Evolutionary conservation across 192 early-diverging fungal genomes (phyloP).

Genomic region (Linnemannia zychae): DNA sequence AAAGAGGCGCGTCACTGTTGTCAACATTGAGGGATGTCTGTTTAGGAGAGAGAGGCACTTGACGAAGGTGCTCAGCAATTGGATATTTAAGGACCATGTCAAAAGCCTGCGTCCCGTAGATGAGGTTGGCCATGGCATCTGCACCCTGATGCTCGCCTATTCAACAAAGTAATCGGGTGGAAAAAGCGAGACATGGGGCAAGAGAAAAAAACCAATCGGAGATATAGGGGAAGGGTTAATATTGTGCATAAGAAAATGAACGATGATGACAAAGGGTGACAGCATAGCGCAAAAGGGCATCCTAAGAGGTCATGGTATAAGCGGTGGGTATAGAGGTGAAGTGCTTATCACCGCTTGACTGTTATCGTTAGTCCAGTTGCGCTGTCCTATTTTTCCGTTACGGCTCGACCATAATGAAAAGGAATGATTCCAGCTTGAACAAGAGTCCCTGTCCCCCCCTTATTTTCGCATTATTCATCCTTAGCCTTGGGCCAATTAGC

Average conservation of each 20-base stretch:
- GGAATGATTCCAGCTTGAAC: neutral
- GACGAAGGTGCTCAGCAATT: conserved; percentile 40
- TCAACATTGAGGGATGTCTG: conserved; percentile 13
- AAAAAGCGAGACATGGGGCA: neutral
- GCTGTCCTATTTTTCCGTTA: neutral
- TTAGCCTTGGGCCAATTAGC: too few species aligned
- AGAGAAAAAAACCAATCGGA: neutral
- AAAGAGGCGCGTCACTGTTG: neutral
- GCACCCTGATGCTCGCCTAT: conserved; percentile 47
- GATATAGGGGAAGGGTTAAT: neutral
- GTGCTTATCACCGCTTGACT: neutral
- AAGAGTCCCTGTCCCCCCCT: too few species aligned
- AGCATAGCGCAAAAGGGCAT: neutral
- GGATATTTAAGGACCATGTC: conserved; percentile 59
- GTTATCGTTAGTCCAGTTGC: neutral
- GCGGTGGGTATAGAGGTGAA: neutral
- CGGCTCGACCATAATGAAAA: too few species aligned
- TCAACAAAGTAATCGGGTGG: neutral
- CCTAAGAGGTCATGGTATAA: neutral
- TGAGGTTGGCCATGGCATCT: conserved; percentile 58
- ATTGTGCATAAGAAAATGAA: neutral
- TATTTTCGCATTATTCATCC: too few species aligned
- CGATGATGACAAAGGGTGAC: neutral
- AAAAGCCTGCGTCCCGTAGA: conserved; percentile 51
- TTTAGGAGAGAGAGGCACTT: neutral